Percentiles rank a stretch among this genome's conserved stretches.
Evolutionary conservation across 768 basidiomycete species (phyloP).

Genomic region (Pholiota microspora): DNA sequence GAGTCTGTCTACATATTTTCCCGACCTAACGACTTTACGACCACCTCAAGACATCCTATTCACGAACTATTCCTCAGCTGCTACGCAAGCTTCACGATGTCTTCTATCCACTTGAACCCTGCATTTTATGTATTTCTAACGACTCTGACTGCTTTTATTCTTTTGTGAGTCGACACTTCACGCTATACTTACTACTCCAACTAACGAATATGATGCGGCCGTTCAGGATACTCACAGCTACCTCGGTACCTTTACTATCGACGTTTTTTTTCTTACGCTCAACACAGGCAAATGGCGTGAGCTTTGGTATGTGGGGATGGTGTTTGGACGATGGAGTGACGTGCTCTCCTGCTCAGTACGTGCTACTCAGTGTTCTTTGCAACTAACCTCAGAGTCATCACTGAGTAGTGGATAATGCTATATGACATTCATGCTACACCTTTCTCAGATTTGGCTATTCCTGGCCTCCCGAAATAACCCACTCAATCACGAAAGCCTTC

Average conservation of each 20-base stretch:
- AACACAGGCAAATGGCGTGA: constrained; percentile 36
- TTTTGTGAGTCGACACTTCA: constrained; percentile 20
- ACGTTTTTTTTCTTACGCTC: constrained; percentile 35
- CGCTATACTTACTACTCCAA: neutral
- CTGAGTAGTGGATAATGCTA: no score
- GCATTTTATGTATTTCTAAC: constrained; percentile 24
- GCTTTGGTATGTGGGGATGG: constrained; percentile 43
- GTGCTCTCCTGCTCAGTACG: constrained; percentile 31
- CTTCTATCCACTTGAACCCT: constrained; percentile 16
- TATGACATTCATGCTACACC: neutral
- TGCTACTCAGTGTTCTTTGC: neutral
- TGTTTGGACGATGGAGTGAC: constrained; percentile 31
- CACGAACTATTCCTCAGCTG: neutral
- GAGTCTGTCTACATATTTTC: no score
- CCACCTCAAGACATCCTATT: neutral
- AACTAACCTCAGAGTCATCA: neutral
- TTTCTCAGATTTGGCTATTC: constrained; percentile 32
- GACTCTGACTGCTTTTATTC: constrained; percentile 25
- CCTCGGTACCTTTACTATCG: constrained; percentile 31
- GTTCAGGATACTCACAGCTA: constrained; percentile 29
- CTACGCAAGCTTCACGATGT: constrained; percentile 8
- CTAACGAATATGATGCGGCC: neutral
- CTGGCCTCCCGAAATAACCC: constrained; percentile 34
- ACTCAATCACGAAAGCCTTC: constrained; percentile 31
- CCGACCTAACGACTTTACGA: neutral